These are phyloP conservation scores for Pseudocohnilembus persalinus DNA, from an alignment of 169 alveolate genomes.

Conservation along the genomic window DNA sequence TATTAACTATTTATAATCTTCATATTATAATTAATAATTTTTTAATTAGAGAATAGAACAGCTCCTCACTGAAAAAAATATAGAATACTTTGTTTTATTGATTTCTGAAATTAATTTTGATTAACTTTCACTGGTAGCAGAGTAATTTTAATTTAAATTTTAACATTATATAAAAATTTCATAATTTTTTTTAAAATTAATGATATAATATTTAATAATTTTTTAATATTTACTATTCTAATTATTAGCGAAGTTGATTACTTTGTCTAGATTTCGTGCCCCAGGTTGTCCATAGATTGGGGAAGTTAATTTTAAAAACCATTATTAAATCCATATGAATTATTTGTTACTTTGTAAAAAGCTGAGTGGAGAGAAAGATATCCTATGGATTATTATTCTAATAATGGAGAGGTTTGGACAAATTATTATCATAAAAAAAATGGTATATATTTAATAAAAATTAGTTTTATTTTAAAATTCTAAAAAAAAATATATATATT, in stretches of 20 bases:
- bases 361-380: constrained; percentile 53
- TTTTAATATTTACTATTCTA: constrained; percentile 4
- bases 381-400: constrained; percentile 79
- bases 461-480: neutral
- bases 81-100: constrained; percentile 62
- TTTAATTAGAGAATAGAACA: constrained; percentile 79
- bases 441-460: constrained; percentile 22
- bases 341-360: constrained; percentile 91
- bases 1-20: no score
- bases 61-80: constrained; percentile 65
- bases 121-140: constrained; percentile 39
- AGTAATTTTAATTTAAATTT: neutral
- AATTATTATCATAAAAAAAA: constrained; percentile 70
- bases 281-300: constrained; percentile 99
- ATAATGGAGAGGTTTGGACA: constrained; percentile 82
- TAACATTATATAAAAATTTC: no score
- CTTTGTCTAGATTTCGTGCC: constrained; percentile 96
- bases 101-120: constrained; percentile 74
- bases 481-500: no score
- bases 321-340: constrained; percentile 96
- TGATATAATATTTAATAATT: neutral
- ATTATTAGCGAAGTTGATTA: constrained; percentile 60
- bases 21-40: no score
- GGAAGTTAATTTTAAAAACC: constrained; percentile 94
- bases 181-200: no score